Percentiles rank a stretch among this genome's conserved stretches.
Conservation (phyloP, 2,329 filamentous ascomycete species). For the Cordyceps cateniannulata region DNA sequence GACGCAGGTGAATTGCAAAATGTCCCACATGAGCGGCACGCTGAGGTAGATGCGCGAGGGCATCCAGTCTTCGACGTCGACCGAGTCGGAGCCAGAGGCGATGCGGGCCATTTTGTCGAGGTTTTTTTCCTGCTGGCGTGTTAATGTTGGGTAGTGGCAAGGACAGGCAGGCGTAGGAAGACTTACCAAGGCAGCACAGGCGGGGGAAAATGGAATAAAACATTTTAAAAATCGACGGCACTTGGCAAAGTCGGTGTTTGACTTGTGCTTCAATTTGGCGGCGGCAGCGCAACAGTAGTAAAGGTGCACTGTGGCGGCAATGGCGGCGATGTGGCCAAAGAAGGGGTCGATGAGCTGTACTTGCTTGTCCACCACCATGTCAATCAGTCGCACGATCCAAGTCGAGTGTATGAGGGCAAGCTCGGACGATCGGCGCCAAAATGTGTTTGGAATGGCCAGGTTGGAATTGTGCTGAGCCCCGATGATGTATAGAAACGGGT, state of each 20-base stretch:
- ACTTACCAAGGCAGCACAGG: constrained; percentile 38
- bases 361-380: constrained; percentile 46
- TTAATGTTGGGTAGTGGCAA: constrained; percentile 11
- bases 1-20: constrained; percentile 40
- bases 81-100: constrained; percentile 40
- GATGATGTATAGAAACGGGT: constrained; percentile 47
- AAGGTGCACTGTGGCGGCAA: constrained; percentile 46
- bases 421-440: constrained; percentile 46
- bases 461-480: constrained; percentile 46
- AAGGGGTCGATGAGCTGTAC: constrained; percentile 44
- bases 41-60: constrained; percentile 46
- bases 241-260: constrained; percentile 44
- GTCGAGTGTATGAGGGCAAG: constrained; percentile 44
- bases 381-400: constrained; percentile 48
- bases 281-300: constrained; percentile 48
- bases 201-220: constrained; percentile 40
- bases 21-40: constrained; percentile 47
- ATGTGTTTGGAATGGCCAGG: constrained; percentile 45
- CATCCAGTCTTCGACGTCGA: constrained; percentile 45
- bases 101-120: constrained; percentile 43
- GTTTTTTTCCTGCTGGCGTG: constrained; percentile 33
- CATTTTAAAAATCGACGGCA: constrained; percentile 42
- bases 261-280: constrained; percentile 42
- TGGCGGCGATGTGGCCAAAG: constrained; percentile 44
- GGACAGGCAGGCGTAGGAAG: not conserved